A percentile compares a stretch with the other conserved stretches of the same genome.
Evolutionary conservation across 2,329 filamentous ascomycete species (phyloP).

Genomic region (Neoscytalidium dimidiatum): DNA sequence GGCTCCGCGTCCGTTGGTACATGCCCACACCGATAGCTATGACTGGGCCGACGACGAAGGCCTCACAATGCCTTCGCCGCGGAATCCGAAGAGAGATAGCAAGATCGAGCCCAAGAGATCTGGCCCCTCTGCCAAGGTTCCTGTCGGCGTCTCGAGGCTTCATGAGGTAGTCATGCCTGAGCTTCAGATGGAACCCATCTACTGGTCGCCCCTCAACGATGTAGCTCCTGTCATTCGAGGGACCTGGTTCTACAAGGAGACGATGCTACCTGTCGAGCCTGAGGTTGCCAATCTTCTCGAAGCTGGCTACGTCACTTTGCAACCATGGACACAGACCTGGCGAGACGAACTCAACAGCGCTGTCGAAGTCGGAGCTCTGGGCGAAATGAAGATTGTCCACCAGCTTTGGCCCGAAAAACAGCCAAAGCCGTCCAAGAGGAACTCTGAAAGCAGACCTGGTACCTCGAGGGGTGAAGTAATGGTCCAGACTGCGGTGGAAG

Average conservation of each 20-base stretch:
- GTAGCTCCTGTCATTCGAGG: slow-evolving; percentile 78
- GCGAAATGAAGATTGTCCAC: slow-evolving; percentile 88
- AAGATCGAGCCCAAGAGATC: slow-evolving; percentile 31
- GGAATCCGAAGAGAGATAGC: slow-evolving; percentile 30
- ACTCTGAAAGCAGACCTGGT: slow-evolving; percentile 44
- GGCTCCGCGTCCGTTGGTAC: slow-evolving; percentile 36
- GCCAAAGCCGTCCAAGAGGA: slow-evolving; percentile 56
- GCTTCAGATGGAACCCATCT: slow-evolving; percentile 41
- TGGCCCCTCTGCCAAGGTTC: slow-evolving; percentile 60
- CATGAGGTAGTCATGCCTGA: slow-evolving; percentile 82
- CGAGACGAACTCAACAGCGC: slow-evolving; percentile 87
- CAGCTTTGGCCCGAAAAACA: slow-evolving; percentile 74
- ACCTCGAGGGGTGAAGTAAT: slow-evolving; percentile 36
- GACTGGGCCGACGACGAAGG: slow-evolving; percentile 47
- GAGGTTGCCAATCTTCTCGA: slow-evolving; percentile 89
- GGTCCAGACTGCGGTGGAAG: slow-evolving; percentile 3
- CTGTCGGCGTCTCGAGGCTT: slow-evolving; percentile 86
- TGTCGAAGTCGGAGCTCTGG: slow-evolving; percentile 82
- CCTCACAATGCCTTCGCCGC: slow-evolving; percentile 6
- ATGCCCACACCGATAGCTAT: slow-evolving; percentile 46
- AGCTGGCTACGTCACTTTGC: slow-evolving; percentile 82
- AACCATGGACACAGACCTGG: slow-evolving; percentile 91
- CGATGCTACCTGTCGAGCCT: slow-evolving; percentile 86
- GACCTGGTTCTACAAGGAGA: slow-evolving; percentile 97
- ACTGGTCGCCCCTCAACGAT: slow-evolving; percentile 94